Evolutionary conservation across 1,139 yeast genomes (phyloP).

Genomic region (Blastobotrys persicus): DNA sequence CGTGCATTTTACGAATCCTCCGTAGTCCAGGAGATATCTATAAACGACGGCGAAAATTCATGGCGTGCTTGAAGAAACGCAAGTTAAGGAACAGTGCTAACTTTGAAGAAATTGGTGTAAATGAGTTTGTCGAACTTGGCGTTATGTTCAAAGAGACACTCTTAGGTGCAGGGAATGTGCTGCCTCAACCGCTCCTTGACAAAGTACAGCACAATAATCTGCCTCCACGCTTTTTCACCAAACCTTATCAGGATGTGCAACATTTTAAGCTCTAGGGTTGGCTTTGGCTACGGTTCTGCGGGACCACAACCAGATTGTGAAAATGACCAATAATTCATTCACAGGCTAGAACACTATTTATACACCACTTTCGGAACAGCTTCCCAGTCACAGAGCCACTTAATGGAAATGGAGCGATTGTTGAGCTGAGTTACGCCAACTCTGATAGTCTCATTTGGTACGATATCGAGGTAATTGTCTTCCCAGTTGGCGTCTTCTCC

Average conservation of each 20-base stretch:
- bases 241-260: neutral
- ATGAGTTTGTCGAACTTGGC: neutral
- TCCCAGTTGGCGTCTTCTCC: conserved; percentile 24
- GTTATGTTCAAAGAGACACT: neutral
- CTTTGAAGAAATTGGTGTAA: neutral
- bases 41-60: neutral
- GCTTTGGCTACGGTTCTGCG: too few relatives aligned
- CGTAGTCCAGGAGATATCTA: neutral
- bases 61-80: neutral
- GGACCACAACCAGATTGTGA: too few relatives aligned
- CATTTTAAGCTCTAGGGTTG: neutral
- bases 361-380: neutral
- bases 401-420: conserved; percentile 17
- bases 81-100: neutral
- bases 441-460: conserved; percentile 19
- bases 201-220: neutral
- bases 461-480: conserved; percentile 25
- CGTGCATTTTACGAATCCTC: neutral
- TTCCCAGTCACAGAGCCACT: conserved; percentile 26
- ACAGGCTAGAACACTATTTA: too few relatives aligned
- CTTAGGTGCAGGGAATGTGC: neutral
- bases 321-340: too few relatives aligned
- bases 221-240: neutral
- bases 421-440: conserved; percentile 18
- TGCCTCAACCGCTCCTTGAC: neutral